Evolutionary conservation across 2,329 filamentous ascomycete species (phyloP), one percentile per base, ranked within the genome.

Genomic region (Raffaelea deltoideospora): DNA sequence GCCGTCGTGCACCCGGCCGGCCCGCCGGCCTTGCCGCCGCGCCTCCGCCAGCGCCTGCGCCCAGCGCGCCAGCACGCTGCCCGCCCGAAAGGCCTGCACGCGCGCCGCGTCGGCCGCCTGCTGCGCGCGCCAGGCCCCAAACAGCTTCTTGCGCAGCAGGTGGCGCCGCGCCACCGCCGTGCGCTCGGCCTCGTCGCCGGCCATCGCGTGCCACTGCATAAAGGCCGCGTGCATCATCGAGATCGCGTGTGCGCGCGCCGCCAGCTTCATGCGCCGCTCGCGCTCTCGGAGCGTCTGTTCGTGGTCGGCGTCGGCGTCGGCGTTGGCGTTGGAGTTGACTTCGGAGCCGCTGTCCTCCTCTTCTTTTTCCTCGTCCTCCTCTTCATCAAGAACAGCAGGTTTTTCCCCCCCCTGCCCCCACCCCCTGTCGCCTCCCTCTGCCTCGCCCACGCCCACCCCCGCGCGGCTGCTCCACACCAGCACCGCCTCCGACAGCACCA

Each of bases 141-240:
- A 84, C 42, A 76, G 77, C 38, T 72, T 70, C 11, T 70, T 72
- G 38, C 77, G 66, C 37, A 90, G 58, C 41, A 87, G 73, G 50
- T 84, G 79, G 42, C 73, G 65, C 43, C 79, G 68, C 17, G 81
- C 83, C 30, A 74, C 64, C 5, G 69, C 72, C 4, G 80, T 83
- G 29, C 72, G 69, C 43, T 74, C 67, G 14, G 75, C 61, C 48
- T 83, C 72, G 13, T 81, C 73, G 6, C 65, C 67, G 10, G 80
- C 68, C 35, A 68, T 63, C 37, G 69, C 67, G 10, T 70, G 69
- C 84, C 84, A 92, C 44, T 79, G 73, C 2, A 64, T 69, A 39
- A 83, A 75, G 3, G 71, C 67, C 51, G 74, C 77, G 4, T 65
- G 69, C 39, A 79, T 54, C 7, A 84, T 61, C 46, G 74, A 79